Evolutionary conservation across 768 basidiomycete species (phyloP).

Genomic region (Chalciporus piperatus): DNA sequence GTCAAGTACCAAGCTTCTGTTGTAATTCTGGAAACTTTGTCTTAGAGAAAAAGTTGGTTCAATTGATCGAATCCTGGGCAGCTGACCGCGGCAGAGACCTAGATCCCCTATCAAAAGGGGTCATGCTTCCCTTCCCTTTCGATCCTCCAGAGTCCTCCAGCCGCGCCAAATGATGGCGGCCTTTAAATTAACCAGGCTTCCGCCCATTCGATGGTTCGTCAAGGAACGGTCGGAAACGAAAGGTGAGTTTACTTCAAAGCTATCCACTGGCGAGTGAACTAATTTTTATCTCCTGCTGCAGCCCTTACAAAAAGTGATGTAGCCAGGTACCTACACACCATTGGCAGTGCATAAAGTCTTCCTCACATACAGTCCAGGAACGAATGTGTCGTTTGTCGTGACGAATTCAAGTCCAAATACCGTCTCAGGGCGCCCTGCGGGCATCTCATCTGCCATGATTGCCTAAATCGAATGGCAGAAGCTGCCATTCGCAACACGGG

Average conservation of each 20-base stretch:
- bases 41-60: background rate
- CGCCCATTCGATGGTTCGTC: background rate
- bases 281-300: background rate
- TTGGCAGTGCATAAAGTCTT: too few relatives aligned
- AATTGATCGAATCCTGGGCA: background rate
- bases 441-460: background rate
- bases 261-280: too few relatives aligned
- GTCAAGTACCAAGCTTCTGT: conserved; percentile 16
- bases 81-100: too few relatives aligned
- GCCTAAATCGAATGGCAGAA: background rate
- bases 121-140: background rate
- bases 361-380: too few relatives aligned
- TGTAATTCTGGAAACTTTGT: conserved; percentile 19
- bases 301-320: too few relatives aligned
- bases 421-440: background rate
- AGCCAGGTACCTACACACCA: too few relatives aligned
- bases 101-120: background rate
- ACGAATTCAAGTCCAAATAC: background rate
- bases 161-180: background rate
- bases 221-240: background rate
- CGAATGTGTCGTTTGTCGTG: too few relatives aligned
- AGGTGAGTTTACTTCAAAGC: background rate
- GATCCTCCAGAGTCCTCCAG: background rate
- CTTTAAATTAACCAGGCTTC: background rate
- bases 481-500: background rate